These are phyloP conservation scores for Cordyceps militaris DNA, from an alignment of 2,329 filamentous ascomycete species.

Conservation along the genomic window DNA sequence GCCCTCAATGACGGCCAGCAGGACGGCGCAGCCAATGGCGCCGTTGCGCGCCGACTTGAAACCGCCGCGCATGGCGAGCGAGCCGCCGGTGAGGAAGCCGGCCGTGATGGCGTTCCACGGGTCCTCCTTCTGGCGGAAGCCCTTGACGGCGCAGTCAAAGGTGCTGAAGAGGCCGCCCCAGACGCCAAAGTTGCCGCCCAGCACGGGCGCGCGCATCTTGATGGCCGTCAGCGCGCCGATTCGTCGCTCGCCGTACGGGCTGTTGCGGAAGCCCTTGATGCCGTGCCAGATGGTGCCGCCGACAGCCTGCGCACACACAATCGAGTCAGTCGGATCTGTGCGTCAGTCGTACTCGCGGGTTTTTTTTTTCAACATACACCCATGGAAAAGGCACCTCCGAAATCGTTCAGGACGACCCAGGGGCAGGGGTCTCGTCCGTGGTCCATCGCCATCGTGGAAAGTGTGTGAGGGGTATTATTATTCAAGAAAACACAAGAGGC, in stretches of 20 bases:
- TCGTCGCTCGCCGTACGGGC: conserved; percentile 84
- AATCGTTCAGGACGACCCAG: conserved; percentile 94
- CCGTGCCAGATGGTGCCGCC: conserved; percentile 90
- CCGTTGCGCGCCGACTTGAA: conserved; percentile 89
- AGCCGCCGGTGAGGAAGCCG: conserved; percentile 92
- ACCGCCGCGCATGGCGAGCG: conserved; percentile 85
- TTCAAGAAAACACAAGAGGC: conserved; percentile 1
- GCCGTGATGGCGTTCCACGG: conserved; percentile 97
- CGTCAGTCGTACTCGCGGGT: background rate
- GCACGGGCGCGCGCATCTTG: conserved; percentile 91
- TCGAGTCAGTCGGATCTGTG: background rate
- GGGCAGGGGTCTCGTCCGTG: conserved; percentile 95
- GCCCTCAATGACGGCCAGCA: conserved; percentile 93
- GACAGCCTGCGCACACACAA: conserved; percentile 47
- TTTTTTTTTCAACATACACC: conserved; percentile 55
- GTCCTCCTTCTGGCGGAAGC: conserved; percentile 90
- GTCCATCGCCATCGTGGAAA: conserved; percentile 56
- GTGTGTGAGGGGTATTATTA: background rate
- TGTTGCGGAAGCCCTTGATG: conserved; percentile 89
- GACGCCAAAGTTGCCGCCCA: conserved; percentile 96
- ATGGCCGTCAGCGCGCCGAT: conserved; percentile 95
- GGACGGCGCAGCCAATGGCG: conserved; percentile 89
- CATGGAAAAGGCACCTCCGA: conserved; percentile 95
- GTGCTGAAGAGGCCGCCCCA: conserved; percentile 96
- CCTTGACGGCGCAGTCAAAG: conserved; percentile 96